Evolutionary conservation across 495 filamentous ascomycete species (phyloP).

Genomic region (Polyplosphaeria fusca): DNA sequence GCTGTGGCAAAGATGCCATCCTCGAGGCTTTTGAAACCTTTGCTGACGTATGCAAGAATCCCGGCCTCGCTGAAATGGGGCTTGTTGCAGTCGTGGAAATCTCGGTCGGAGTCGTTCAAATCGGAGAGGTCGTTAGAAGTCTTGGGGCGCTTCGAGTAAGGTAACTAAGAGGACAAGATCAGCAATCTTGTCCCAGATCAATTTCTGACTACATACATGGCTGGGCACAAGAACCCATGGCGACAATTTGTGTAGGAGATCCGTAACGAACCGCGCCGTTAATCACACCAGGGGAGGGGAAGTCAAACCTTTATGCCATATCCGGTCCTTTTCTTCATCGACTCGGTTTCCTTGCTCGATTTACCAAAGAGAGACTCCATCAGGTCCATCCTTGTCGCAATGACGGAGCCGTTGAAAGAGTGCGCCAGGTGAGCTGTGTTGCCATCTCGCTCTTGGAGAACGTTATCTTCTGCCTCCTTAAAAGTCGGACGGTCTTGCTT

Average conservation of each 20-base stretch:
- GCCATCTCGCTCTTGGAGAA: slow-evolving; percentile 47
- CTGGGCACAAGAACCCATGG: slow-evolving; percentile 35
- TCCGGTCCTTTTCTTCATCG: slow-evolving; percentile 49
- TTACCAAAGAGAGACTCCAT: slow-evolving; percentile 86
- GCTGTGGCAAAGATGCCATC: slow-evolving; percentile 40
- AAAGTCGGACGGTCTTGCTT: slow-evolving; percentile 75
- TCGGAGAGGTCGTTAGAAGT: slow-evolving; percentile 56
- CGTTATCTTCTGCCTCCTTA: slow-evolving; percentile 56
- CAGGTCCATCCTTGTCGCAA: slow-evolving; percentile 78
- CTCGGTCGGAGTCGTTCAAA: slow-evolving; percentile 56
- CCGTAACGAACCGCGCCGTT: slow-evolving; percentile 41
- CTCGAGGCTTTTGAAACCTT: slow-evolving; percentile 19
- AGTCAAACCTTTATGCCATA: slow-evolving; percentile 73
- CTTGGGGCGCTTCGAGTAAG: slow-evolving; percentile 75
- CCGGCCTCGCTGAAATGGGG: slow-evolving; percentile 77
- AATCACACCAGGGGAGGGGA: slow-evolving; percentile 42
- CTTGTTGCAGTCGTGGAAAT: slow-evolving; percentile 63
- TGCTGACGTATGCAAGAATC: slow-evolving; percentile 61
- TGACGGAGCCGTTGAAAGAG: slow-evolving; percentile 46
- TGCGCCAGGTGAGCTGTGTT: slow-evolving; percentile 28
- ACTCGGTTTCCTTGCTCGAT: slow-evolving; percentile 41
- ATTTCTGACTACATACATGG: slow-evolving; percentile 54
- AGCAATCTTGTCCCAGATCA: slow-evolving; percentile 46
- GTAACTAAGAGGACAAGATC: slow-evolving; percentile 66
- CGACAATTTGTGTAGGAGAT: slow-evolving; percentile 35